Evolutionary conservation across 371 early-diverging fungal species (phyloP).

Genomic region (Fennellomyces sp.): DNA sequence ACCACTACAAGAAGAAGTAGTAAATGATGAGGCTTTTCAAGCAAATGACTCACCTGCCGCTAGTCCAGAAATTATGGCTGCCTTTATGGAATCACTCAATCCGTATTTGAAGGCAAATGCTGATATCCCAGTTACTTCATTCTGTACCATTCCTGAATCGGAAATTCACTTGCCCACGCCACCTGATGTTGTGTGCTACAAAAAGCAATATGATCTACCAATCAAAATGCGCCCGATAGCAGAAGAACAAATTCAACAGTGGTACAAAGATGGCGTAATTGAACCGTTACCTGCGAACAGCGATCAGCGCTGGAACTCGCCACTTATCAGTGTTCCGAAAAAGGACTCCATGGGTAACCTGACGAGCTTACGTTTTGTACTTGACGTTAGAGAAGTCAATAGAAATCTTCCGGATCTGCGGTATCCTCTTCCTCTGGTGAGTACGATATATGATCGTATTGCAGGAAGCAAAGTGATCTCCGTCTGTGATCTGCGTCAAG

Average conservation of each 20-base stretch:
- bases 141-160: constrained; percentile 21
- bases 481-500: constrained; percentile 22
- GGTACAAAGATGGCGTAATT: constrained; percentile 10
- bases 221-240: neutral
- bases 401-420: constrained; percentile 7
- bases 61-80: constrained; percentile 5
- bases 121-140: constrained; percentile 6
- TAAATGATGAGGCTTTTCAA: neutral
- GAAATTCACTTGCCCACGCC: constrained; percentile 11
- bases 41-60: constrained; percentile 20
- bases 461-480: constrained; percentile 27
- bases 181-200: neutral
- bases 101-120: constrained; percentile 9
- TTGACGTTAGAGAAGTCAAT: constrained; percentile 27
- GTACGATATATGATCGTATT: constrained; percentile 19
- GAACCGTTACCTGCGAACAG: neutral
- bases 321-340: constrained; percentile 24
- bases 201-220: constrained; percentile 17
- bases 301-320: constrained; percentile 20
- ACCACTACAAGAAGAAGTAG: neutral
- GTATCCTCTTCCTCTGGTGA: constrained; percentile 23
- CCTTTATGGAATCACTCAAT: constrained; percentile 5
- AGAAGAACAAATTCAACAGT: constrained; percentile 5
- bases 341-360: constrained; percentile 23
- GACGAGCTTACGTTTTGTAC: constrained; percentile 12